Conservation (phyloP, 202 grass and related monocot species). For the Panicum hallii region DNA sequence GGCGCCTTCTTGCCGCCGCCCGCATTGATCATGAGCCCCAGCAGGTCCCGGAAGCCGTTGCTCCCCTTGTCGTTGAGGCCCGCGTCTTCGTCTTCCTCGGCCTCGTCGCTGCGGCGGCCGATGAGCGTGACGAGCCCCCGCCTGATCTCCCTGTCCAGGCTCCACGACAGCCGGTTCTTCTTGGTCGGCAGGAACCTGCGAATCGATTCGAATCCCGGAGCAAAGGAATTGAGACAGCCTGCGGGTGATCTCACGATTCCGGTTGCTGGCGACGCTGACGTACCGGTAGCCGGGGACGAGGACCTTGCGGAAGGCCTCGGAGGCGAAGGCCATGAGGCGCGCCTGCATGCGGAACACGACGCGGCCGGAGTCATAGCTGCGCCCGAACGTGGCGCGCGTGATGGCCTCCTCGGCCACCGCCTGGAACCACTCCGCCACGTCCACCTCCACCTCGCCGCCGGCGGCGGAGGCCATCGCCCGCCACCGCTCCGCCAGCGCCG, state of each 20-base stretch:
- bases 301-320: constrained; percentile 84
- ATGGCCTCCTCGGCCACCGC: constrained; percentile 80
- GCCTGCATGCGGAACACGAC: constrained; percentile 76
- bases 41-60: constrained; percentile 57
- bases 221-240: neutral
- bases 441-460: constrained; percentile 78
- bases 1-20: constrained; percentile 1
- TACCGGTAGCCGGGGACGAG: constrained; percentile 74
- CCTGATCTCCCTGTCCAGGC: constrained; percentile 76
- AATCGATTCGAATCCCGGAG: neutral
- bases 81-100: neutral
- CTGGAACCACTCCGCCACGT: constrained; percentile 85
- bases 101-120: constrained; percentile 52
- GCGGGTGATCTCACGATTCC: no score
- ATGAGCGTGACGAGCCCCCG: constrained; percentile 62
- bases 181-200: constrained; percentile 73
- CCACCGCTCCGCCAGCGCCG: constrained; percentile 65
- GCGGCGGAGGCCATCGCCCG: constrained; percentile 51
- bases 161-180: constrained; percentile 76
- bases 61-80: neutral
- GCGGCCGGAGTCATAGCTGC: constrained; percentile 74
- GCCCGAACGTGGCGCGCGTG: constrained; percentile 69
- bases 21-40: constrained; percentile 82
- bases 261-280: neutral
- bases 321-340: constrained; percentile 77